Percentiles rank a stretch among this genome's conserved stretches.
Evolutionary conservation across 1,284 basidiomycete genomes (phyloP).

Genomic region (Sanghuangporus weigelae): DNA sequence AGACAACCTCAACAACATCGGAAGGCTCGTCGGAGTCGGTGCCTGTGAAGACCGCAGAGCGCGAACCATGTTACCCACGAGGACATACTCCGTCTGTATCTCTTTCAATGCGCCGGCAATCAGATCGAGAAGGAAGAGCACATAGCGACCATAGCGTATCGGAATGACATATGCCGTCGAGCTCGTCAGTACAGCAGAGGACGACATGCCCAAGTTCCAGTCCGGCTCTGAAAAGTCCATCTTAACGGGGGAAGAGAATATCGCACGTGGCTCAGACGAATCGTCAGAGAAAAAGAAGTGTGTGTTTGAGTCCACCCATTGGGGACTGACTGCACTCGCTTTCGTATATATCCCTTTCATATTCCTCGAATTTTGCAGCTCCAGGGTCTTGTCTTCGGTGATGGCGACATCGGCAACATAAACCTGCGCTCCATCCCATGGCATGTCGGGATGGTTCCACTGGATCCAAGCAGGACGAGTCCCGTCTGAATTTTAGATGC

Average conservation of each 20-base stretch:
- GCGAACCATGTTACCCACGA: slow-evolving; percentile 26
- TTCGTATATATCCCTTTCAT: slow-evolving; percentile 46
- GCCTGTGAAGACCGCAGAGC: slow-evolving; percentile 42
- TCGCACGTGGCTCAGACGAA: slow-evolving; percentile 27
- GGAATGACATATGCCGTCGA: slow-evolving; percentile 42
- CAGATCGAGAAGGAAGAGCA: slow-evolving; percentile 46
- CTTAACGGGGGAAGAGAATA: slow-evolving; percentile 41
- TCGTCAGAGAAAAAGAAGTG: slow-evolving; percentile 53
- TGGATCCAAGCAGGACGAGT: slow-evolving; percentile 61
- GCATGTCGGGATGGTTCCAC: slow-evolving; percentile 80
- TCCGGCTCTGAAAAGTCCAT: slow-evolving; percentile 57
- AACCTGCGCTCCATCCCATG: slow-evolving; percentile 69
- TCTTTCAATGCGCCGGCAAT: slow-evolving; percentile 27
- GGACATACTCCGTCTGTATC: slow-evolving; percentile 41
- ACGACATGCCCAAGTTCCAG: slow-evolving; percentile 50
- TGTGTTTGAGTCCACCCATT: slow-evolving; percentile 53
- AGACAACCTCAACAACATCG: slow-evolving; percentile 35
- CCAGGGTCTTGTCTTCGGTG: slow-evolving; percentile 19
- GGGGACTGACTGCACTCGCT: slow-evolving; percentile 48
- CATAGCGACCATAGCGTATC: slow-evolving; percentile 39
- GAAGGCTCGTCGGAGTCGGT: slow-evolving; percentile 35
- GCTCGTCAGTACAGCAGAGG: slow-evolving; percentile 44
- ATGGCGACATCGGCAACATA: slow-evolving; percentile 44
- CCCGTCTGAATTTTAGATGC: slow-evolving; percentile 70
- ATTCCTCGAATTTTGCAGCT: slow-evolving; percentile 29